Evolutionary conservation across 345 rosid genomes (phyloP).

Genomic region (Gossypium rotundifolium): DNA sequence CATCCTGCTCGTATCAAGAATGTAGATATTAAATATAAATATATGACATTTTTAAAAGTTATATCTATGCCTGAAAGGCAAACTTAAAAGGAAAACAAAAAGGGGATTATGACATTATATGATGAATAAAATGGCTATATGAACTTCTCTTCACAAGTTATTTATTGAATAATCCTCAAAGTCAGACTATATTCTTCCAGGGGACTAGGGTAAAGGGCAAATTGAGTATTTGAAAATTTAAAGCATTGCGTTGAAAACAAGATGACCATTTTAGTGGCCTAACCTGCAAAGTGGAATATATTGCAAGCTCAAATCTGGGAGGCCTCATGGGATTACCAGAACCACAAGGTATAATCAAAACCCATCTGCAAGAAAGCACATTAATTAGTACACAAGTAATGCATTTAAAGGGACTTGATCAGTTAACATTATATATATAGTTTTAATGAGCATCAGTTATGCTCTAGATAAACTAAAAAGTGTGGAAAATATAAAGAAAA

Average conservation of each 20-base stretch:
- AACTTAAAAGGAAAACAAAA: neutral
- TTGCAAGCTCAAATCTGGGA: conserved; percentile 43
- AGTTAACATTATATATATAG: neutral
- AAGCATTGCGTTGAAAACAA: conserved; percentile 8
- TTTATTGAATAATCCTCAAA: neutral
- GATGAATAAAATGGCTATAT: neutral
- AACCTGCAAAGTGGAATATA: conserved; percentile 40
- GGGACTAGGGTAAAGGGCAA: neutral
- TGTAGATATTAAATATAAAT: neutral
- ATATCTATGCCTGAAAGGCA: neutral
- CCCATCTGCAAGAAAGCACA: conserved; percentile 39
- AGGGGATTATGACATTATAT: neutral
- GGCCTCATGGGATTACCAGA: conserved; percentile 33
- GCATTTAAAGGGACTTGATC: neutral
- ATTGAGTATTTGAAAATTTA: neutral
- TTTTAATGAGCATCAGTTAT: conserved; percentile 4
- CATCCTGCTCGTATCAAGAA: conserved; percentile 33
- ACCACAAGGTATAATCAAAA: conserved; percentile 40
- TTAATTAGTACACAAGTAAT: conserved; percentile 11
- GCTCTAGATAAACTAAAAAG: neutral
- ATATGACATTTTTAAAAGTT: neutral
- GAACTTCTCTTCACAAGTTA: neutral
- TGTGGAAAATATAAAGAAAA: neutral
- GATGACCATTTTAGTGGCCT: neutral
- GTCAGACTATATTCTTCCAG: neutral